These are phyloP conservation scores for Neurospora crassa DNA, from an alignment of 2,329 filamentous ascomycete species.

Conservation along the genomic window DNA sequence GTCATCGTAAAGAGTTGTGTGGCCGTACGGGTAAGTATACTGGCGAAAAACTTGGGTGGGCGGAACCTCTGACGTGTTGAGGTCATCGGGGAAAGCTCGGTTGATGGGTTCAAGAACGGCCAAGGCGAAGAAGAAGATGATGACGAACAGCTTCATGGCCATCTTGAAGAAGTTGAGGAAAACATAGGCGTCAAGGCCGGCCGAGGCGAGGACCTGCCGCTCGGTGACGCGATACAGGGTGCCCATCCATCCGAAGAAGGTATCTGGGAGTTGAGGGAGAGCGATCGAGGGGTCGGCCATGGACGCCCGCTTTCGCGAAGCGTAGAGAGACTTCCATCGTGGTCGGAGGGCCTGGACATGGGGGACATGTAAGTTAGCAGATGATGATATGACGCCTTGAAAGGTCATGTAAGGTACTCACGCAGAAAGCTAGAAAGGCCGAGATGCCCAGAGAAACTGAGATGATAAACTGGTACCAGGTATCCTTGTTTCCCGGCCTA, in stretches of 20 bases:
- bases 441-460: conserved; percentile 60
- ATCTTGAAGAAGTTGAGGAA: conserved; percentile 96
- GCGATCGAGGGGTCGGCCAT: conserved; percentile 35
- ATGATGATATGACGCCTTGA: conserved; percentile 1
- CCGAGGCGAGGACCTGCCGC: conserved; percentile 79
- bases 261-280: conserved; percentile 72
- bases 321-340: conserved; percentile 85
- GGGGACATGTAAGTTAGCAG: background rate
- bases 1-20: conserved; percentile 4
- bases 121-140: conserved; percentile 74
- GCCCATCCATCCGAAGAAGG: conserved; percentile 88
- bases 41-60: conserved; percentile 8
- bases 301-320: conserved; percentile 72
- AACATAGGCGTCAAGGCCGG: conserved; percentile 90
- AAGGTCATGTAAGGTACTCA: conserved; percentile 29
- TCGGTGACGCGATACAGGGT: conserved; percentile 77
- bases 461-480: conserved; percentile 59
- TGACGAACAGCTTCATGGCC: conserved; percentile 71
- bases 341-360: conserved; percentile 63
- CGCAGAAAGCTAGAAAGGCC: conserved; percentile 70
- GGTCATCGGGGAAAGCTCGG: conserved; percentile 42
- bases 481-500: conserved; percentile 33
- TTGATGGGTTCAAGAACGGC: conserved; percentile 82
- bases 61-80: conserved; percentile 1
- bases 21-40: conserved; percentile 4